phyloP scores from a whole-genome alignment of 805 yeast species.

The Monosporozyma aerobia region DNA sequence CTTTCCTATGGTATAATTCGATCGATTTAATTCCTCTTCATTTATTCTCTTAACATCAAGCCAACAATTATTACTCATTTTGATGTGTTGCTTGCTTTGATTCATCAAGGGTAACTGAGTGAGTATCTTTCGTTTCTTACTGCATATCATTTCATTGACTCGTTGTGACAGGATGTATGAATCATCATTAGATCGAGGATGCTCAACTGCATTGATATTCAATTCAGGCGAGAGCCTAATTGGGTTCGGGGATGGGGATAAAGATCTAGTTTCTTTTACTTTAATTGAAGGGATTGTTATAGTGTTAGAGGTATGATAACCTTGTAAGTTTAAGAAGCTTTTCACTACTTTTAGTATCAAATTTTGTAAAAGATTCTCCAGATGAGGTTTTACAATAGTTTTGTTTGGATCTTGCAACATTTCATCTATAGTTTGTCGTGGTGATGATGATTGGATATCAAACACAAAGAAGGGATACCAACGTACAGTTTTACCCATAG shows the following conservation, averaged over 20 bases:
- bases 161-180: neutral
- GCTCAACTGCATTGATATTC: neutral
- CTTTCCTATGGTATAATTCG: conserved; percentile 3
- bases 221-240: neutral
- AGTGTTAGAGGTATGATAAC: conserved; percentile 7
- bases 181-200: neutral
- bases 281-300: neutral
- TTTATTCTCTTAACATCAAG: conserved; percentile 3
- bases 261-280: neutral
- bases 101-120: neutral
- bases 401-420: conserved; percentile 36
- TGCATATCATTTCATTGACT: neutral
- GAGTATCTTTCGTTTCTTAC: neutral
- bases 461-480: conserved; percentile 34
- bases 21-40: neutral
- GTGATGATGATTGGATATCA: conserved; percentile 24
- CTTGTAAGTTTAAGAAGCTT: conserved; percentile 22
- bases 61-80: conserved; percentile 4
- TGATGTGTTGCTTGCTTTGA: neutral
- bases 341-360: conserved; percentile 28
- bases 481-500: neutral
- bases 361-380: conserved; percentile 22
- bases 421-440: conserved; percentile 25
- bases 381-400: conserved; percentile 20
- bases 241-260: neutral